Evolutionary conservation across 1,284 basidiomycete species (phyloP), one percentile per base, ranked within the genome.

Genomic region (Rhodotorula sp.): DNA sequence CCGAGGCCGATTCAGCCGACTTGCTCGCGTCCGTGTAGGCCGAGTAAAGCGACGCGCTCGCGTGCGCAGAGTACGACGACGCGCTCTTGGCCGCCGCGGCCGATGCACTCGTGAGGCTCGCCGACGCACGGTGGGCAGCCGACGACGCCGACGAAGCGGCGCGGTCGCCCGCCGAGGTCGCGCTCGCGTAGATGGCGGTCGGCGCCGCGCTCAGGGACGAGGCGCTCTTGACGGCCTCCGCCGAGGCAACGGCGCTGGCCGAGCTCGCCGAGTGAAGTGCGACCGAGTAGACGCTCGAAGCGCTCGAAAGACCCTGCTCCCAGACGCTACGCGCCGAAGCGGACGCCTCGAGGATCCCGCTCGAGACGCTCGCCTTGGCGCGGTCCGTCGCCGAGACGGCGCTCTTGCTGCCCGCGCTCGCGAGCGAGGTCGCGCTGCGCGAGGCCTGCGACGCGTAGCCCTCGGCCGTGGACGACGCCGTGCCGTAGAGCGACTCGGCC

Each of bases 121-220:
- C 67, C 21, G 68, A 67, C 2, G 77, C 73, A 13, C 58, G 57
- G 10, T 65, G 61, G 15, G 76, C 71, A 34, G 64, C 66, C 2
- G 70, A 73, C 21, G 68, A 71, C 21, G 76, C 76, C 27, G 61
- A 64, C 6, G 70, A 64, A 12, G 66, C 66, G 10, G 76, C 77
- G n/a, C 53, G 56, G 39, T 72, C 62, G 1, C 71, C 74, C 6
- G 74, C 74, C 4, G 71, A 73, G 15, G 64, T 58, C 10, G 74
- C 74, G 2, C 66, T 69, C 3, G 69, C 66, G 50, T 67, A 66
- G 58, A 67, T 34, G 22, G 65, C 63, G 12, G 69, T 59, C 41
- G 68, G 66, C 53, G 53, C 66, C 3, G 58, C 64, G 21, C 59
- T 60, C n/a, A 59, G 58, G 1, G 46, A 25, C 7, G 15, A 29